phyloP scores from a whole-genome alignment of 805 yeast species.

The Suhomyces tanzawaensis region DNA sequence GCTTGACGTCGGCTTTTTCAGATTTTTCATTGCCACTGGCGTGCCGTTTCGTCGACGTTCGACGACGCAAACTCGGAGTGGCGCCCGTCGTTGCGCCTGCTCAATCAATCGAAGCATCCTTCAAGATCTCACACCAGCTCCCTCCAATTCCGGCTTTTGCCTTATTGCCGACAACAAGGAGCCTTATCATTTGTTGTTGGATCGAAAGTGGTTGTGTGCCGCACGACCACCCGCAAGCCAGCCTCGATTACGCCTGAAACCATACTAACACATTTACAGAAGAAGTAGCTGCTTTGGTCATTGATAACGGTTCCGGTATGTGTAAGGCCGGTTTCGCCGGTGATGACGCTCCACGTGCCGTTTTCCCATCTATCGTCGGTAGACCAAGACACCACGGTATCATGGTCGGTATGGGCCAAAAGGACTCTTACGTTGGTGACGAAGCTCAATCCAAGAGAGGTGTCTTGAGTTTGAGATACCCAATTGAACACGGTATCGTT shows the following conservation, averaged over 20 bases:
- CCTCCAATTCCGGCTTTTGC: background rate
- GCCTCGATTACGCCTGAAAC: background rate
- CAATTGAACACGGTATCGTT: conserved; percentile 99
- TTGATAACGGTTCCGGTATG: conserved; percentile 99
- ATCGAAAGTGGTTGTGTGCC: background rate
- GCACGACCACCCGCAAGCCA: conserved; percentile 8
- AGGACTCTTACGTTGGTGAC: conserved; percentile 99
- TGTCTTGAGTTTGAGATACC: conserved; percentile 97
- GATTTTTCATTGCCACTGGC: conserved; percentile 2
- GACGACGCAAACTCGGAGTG: too few species aligned
- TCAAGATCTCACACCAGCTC: background rate
- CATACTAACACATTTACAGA: conserved; percentile 36
- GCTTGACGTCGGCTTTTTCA: conserved; percentile 4
- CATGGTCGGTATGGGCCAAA: conserved; percentile 99
- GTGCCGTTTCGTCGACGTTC: background rate
- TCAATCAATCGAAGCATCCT: conserved; percentile 3
- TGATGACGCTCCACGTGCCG: conserved; percentile 99
- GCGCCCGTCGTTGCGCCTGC: too few species aligned
- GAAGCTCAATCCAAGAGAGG: conserved; percentile 99
- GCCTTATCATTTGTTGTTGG: conserved; percentile 6
- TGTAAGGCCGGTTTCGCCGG: conserved; percentile 99
- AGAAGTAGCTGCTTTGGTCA: conserved; percentile 67
- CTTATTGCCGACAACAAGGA: background rate
- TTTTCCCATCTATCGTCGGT: conserved; percentile 99
- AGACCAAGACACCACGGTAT: conserved; percentile 99